Percentiles rank a stretch among this genome's conserved stretches.
Evolutionary conservation across 1,284 basidiomycete species (phyloP).

Genomic region (Fistulina hepatica): DNA sequence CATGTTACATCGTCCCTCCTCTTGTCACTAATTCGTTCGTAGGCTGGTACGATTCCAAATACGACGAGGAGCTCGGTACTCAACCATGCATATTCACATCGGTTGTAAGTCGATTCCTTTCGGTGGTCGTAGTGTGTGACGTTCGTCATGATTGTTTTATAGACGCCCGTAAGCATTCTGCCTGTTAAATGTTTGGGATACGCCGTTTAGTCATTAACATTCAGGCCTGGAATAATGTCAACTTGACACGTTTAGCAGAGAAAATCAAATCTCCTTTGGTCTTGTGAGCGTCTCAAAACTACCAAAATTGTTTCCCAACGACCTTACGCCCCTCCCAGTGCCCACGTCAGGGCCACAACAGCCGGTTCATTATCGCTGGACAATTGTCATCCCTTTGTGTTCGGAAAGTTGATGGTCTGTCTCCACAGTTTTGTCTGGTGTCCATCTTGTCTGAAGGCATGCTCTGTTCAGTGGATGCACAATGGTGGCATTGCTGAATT

Average conservation of each 20-base stretch:
- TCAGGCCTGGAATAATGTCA: constrained; percentile 93
- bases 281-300: constrained; percentile 47
- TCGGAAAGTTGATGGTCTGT: constrained; percentile 78
- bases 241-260: constrained; percentile 81
- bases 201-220: constrained; percentile 7
- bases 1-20: constrained; percentile 1
- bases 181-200: constrained; percentile 3
- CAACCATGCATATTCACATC: constrained; percentile 95
- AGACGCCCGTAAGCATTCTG: constrained; percentile 59
- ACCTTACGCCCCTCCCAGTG: constrained; percentile 35
- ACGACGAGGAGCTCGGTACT: constrained; percentile 70
- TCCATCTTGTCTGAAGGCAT: constrained; percentile 5
- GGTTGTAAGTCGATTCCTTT: no score
- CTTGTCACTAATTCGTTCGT: background rate
- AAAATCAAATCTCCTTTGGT: constrained; percentile 92
- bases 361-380: constrained; percentile 80
- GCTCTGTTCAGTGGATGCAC: constrained; percentile 75
- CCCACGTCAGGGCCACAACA: constrained; percentile 84
- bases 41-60: constrained; percentile 80
- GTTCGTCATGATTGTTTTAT: no score
- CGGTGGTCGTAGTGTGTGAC: no score
- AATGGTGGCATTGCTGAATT: constrained; percentile 87
- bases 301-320: no score
- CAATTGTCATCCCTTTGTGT: constrained; percentile 89
- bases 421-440: constrained; percentile 1